Evolutionary conservation across 2,329 filamentous ascomycete genomes (phyloP).

Genomic region (Endothia cerciana): DNA sequence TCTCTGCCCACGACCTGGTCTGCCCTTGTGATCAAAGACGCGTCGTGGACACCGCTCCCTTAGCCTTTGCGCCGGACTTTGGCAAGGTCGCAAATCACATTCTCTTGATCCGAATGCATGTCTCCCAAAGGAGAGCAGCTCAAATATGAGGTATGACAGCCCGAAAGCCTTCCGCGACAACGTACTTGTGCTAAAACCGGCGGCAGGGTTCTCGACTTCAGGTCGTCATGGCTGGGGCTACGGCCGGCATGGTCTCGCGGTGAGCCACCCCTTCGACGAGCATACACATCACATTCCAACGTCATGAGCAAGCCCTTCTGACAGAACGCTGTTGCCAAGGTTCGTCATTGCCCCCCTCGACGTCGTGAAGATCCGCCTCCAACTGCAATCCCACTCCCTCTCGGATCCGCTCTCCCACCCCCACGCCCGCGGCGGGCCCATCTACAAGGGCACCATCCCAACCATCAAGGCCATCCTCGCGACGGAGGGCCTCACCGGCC

Average conservation of each 20-base stretch:
- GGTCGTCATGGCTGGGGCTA: conserved; percentile 59
- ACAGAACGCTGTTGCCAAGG: conserved; percentile 46
- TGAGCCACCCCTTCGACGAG: conserved; percentile 45
- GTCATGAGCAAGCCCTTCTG: not conserved
- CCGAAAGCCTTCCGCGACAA: not conserved
- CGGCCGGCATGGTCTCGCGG: conserved; percentile 87
- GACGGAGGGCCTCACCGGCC: conserved; percentile 79
- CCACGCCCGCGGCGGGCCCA: conserved; percentile 48
- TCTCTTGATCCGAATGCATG: conserved; percentile 44
- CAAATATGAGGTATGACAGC: conserved; percentile 59
- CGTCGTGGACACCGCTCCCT: not conserved
- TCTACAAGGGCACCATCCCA: conserved; percentile 76
- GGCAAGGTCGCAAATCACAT: not conserved
- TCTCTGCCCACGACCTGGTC: not conserved
- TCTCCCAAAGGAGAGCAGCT: conserved; percentile 50
- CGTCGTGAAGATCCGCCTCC: conserved; percentile 96
- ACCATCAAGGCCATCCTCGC: conserved; percentile 77
- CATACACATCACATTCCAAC: not conserved
- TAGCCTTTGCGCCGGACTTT: not conserved
- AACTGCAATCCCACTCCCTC: conserved; percentile 86
- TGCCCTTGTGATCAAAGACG: not conserved
- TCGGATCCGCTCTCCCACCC: conserved; percentile 70
- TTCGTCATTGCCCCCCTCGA: conserved; percentile 96
- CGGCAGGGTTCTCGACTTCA: conserved; percentile 59
- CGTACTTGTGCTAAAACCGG: not conserved